Evolutionary conservation across 441 rosid species (phyloP), one percentile per base, ranked within the genome.

Genomic region (Daphne laureola): DNA sequence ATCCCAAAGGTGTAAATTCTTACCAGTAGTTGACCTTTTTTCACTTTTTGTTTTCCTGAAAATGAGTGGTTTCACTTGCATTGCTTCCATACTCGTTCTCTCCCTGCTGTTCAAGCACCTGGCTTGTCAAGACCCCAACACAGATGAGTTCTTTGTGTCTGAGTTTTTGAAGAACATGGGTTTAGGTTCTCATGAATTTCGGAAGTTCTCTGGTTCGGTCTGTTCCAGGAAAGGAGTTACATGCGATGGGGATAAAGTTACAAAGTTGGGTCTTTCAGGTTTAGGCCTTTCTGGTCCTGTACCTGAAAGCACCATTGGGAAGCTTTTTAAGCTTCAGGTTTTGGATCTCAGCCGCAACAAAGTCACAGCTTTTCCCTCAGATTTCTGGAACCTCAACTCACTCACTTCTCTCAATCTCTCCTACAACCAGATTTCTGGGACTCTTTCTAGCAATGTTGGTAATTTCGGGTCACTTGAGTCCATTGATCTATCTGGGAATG

Each of bases 301-400:
- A 59, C 96, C 95, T 64, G 98, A 91, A 12, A 57, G 63, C 55
- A 91, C 98, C 65, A 76, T 91, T 62, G 95, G 96, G 18, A 91
- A 87, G 69, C 85, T 87, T 63, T 79, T 66, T 71, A 75, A 80
- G 67, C 90, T 87, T 55, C 80, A 73, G 57, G 50, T 70, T 71
- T 67, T 91, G 76, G 93, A 91, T 77, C 95, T 91, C 52, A 84
- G 96, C 74, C 61, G 74, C 68, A 91, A 87, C 79, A 77, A 73
- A 64, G 80, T 91, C 79, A 76, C 87, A 38, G 80, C 74, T 61
- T 70, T 91, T 58, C 86, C 96, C 57, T 72, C 96, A 51, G 98
- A 91, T 79, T 77, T 87, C 27, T 87, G 95, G 96, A 83, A 90
- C 71, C 73, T 91, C 52, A 74, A 76, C 64, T 75, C 84, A 38